A percentile compares a stretch with the other conserved stretches of the same genome.
Evolutionary conservation across 345 rosid genomes (phyloP).

Genomic region (Eucalyptus sp.): DNA sequence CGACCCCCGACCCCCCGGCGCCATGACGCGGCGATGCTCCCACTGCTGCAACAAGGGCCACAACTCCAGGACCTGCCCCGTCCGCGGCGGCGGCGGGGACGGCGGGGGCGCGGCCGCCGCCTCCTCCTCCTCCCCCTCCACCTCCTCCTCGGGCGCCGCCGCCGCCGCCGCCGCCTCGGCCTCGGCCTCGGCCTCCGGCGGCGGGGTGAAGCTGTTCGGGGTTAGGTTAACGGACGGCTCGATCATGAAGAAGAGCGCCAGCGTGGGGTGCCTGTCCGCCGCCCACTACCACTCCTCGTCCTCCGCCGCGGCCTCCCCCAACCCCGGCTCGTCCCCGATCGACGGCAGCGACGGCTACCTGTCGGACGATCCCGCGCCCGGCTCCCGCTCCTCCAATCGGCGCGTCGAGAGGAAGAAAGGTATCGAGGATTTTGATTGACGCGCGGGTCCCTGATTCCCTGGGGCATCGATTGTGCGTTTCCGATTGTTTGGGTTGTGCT

Average conservation of each 20-base stretch:
- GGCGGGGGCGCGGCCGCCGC: not conserved
- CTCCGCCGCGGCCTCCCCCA: constrained; percentile 56
- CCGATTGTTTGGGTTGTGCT: not conserved
- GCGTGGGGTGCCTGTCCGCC: constrained; percentile 73
- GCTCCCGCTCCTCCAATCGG: constrained; percentile 34
- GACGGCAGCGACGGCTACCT: constrained; percentile 41
- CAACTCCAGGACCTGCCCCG: constrained; percentile 80
- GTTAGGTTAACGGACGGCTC: constrained; percentile 86
- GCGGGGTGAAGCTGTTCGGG: constrained; percentile 66
- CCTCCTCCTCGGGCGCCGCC: not conserved
- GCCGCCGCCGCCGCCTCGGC: not conserved
- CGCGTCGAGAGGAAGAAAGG: constrained; percentile 91
- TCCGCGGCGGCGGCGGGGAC: constrained; percentile 6
- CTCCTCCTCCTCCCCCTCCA: not conserved
- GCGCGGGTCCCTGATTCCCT: not conserved
- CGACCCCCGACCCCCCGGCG: not conserved
- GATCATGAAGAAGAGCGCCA: constrained; percentile 93
- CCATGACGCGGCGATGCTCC: constrained; percentile 67
- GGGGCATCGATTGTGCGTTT: not conserved
- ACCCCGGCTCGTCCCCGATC: constrained; percentile 33
- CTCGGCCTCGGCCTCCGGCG: not conserved
- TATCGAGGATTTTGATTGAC: not conserved
- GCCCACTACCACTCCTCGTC: constrained; percentile 55
- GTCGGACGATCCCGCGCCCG: constrained; percentile 40
- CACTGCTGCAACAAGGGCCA: constrained; percentile 95